Evolutionary conservation across 2,329 filamentous ascomycete genomes (phyloP), one percentile per base, ranked within the genome.

Genomic region (Fusarium globosum): DNA sequence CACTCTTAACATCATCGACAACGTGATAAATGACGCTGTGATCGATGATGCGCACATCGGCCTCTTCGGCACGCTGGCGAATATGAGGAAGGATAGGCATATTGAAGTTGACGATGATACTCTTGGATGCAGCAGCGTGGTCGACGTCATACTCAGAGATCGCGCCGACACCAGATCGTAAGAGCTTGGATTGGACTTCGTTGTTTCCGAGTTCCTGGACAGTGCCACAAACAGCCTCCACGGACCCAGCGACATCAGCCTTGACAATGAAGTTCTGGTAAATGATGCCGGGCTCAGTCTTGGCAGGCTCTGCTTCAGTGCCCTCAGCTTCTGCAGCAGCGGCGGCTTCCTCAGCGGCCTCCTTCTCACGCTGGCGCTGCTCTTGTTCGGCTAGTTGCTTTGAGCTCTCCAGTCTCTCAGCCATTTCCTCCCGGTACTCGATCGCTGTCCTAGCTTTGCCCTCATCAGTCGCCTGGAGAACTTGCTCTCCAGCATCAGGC

Each of bases 161-260:
- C 30, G 91, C 87, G 3, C 96, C 97, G 4, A 96, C 93, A 4
- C 88, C 90, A 7, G 93, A 92, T 28, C 93, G 91, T 41, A 99
- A 88, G 66, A 99, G 87, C 64, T 91, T 90, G 20, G 95, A 89
- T 38, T 87, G 89, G 43, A 98, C 92, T 80, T 98, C 94, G 76
- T 94, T 91, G 83, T 93, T 97, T 72, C 95, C 95, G 71, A 98
- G 87, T 67, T 92, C 90, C 69, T 91, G 85, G 66, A 99, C 88
- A 14, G 92, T 92, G 55, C 94, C 92, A 68, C 91, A 87, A 6
- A 98, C 93, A 6, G 96, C 96, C 84, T 99, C 96, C 1, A 95
- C 95, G 0, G 96, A 98, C 42, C 96, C 96, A 69, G 93, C 93
- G 23, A 98, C 96, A 78, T 99, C 96, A 61, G 92, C 95, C 82